These are phyloP conservation scores for Oryza punctata DNA, from an alignment of 176 grass and related monocot genomes.

Conservation along the genomic window DNA sequence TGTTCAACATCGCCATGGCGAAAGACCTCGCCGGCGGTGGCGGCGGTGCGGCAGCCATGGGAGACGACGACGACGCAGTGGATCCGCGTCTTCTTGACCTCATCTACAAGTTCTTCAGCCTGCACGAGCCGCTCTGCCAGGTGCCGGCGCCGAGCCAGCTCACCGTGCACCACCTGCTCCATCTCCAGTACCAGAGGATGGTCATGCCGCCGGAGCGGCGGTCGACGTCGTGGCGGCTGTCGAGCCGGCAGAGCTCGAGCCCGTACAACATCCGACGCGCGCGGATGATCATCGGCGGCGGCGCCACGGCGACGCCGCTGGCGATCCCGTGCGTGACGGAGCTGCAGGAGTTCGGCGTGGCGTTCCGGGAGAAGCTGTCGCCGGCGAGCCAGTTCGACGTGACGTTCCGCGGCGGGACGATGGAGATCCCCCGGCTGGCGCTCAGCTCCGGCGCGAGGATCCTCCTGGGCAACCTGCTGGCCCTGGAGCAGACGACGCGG, in stretches of 20 bases:
- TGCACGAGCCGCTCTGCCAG: not conserved
- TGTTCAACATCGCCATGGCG: not conserved
- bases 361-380: not conserved
- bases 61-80: not conserved
- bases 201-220: not conserved
- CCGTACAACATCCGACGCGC: not conserved
- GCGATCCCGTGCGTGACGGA: slow-evolving; percentile 6
- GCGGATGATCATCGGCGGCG: not conserved
- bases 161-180: slow-evolving; percentile 18
- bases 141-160: not conserved
- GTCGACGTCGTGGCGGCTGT: not conserved
- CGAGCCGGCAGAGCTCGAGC: no score
- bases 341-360: slow-evolving; percentile 6
- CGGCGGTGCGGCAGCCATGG: not conserved
- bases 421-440: not conserved
- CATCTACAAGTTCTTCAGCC: not conserved
- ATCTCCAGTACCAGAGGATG: slow-evolving; percentile 25
- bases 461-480: slow-evolving; percentile 15
- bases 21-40: not conserved
- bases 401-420: slow-evolving; percentile 8
- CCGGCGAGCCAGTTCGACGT: slow-evolving; percentile 21
- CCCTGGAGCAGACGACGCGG: not conserved
- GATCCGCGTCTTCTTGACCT: not conserved
- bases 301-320: not conserved
- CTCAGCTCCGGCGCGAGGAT: not conserved